A percentile compares a stretch with the other conserved stretches of the same genome.
These are phyloP conservation scores for Insectozyma bohioensis DNA, from an alignment of 1,139 yeast genomes.

Conservation along the genomic window DNA sequence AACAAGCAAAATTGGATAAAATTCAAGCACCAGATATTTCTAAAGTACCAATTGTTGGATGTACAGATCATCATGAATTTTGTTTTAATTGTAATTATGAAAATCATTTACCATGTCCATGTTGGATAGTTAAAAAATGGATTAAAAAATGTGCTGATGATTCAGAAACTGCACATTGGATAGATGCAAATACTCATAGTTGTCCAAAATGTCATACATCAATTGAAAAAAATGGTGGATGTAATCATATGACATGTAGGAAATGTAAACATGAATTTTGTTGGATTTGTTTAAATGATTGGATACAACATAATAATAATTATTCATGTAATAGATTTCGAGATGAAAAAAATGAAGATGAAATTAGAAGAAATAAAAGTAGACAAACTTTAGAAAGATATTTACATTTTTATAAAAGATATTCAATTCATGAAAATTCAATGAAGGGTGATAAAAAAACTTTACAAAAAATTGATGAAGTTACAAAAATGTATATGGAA, in stretches of 20 bases:
- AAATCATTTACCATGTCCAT: slow-evolving; percentile 84
- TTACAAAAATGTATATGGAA: slow-evolving; percentile 60
- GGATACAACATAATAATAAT: slow-evolving; percentile 70
- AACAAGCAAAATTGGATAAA: not conserved
- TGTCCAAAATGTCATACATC: slow-evolving; percentile 68
- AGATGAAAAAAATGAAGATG: slow-evolving; percentile 23
- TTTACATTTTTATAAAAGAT: slow-evolving; percentile 74
- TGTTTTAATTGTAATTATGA: slow-evolving; percentile 78
- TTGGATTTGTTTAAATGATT: slow-evolving; percentile 84
- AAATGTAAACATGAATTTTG: slow-evolving; percentile 82
- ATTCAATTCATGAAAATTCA: slow-evolving; percentile 75
- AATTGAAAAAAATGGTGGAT: slow-evolving; percentile 90
- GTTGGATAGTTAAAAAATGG: slow-evolving; percentile 73
- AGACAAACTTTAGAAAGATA: slow-evolving; percentile 60
- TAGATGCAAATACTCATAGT: slow-evolving; percentile 79
- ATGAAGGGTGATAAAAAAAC: slow-evolving; percentile 70
- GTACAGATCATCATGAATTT: slow-evolving; percentile 67
- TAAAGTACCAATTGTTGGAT: slow-evolving; percentile 62
- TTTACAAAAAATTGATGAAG: slow-evolving; percentile 59
- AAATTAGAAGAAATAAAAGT: slow-evolving; percentile 31
- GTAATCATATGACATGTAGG: slow-evolving; percentile 91
- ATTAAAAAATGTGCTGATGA: slow-evolving; percentile 79
- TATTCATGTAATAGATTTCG: slow-evolving; percentile 69
- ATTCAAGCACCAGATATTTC: slow-evolving; percentile 21
- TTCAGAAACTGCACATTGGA: slow-evolving; percentile 88